Percentiles rank a stretch among this genome's conserved stretches.
phyloP scores from a whole-genome alignment of 345 rosid species.

The Populus alba region DNA sequence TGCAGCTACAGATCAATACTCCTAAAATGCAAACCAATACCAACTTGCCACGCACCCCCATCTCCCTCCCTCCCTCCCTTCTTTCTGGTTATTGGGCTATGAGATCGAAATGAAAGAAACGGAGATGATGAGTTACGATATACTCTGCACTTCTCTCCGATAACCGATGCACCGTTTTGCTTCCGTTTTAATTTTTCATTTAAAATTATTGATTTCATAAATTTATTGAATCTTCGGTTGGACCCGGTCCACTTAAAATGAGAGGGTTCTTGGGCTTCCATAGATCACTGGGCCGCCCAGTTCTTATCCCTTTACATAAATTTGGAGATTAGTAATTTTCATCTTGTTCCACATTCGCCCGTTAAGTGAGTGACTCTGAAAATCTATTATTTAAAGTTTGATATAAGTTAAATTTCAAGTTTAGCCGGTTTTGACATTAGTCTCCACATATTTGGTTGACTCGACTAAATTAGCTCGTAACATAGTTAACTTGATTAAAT shows the following conservation, averaged over 20 bases:
- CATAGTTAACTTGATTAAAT: too few relatives aligned
- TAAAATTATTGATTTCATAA: too few relatives aligned
- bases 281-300: background rate
- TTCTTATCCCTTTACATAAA: background rate
- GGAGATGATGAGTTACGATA: background rate
- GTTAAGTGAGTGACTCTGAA: too few relatives aligned
- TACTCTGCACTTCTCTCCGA: too few relatives aligned
- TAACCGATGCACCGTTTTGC: background rate
- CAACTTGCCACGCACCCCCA: slow-evolving; percentile 11
- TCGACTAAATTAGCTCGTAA: too few relatives aligned
- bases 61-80: background rate
- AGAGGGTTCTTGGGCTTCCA: background rate
- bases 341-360: too few relatives aligned
- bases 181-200: background rate
- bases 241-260: background rate
- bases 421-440: too few relatives aligned
- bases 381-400: too few relatives aligned
- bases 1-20: slow-evolving; percentile 3
- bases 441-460: too few relatives aligned
- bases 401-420: too few relatives aligned
- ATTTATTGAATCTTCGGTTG: background rate
- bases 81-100: background rate
- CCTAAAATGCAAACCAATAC: slow-evolving; percentile 1
- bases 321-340: background rate
- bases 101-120: background rate